Evolutionary conservation across 257 asterid species (phyloP).

Genomic region (Salvia rosmarinus): DNA sequence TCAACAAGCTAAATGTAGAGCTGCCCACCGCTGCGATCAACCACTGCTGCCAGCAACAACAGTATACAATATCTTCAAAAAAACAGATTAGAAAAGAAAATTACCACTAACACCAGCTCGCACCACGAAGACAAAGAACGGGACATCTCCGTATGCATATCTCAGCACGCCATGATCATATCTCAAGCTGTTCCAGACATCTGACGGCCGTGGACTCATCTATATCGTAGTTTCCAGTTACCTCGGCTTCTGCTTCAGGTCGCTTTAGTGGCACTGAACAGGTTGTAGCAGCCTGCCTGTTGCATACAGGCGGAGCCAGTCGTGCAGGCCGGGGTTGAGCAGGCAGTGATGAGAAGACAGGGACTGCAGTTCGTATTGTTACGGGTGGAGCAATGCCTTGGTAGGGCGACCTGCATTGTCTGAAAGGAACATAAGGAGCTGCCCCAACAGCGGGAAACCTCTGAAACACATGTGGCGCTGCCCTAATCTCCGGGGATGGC

Average conservation of each 20-base stretch:
- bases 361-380: slow-evolving; percentile 60
- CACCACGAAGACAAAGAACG: not conserved
- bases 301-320: slow-evolving; percentile 56
- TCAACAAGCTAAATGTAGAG: not conserved
- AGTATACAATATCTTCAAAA: not conserved
- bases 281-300: slow-evolving; percentile 53
- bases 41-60: not conserved
- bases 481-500: slow-evolving; percentile 37
- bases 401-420: slow-evolving; percentile 51
- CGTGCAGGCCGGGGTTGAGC: slow-evolving; percentile 44
- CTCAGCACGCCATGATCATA: slow-evolving; percentile 35
- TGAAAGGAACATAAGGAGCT: slow-evolving; percentile 49
- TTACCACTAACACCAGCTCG: not conserved
- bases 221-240: slow-evolving; percentile 29
- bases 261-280: slow-evolving; percentile 25
- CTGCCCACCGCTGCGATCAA: not conserved
- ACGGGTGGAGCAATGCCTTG: slow-evolving; percentile 71
- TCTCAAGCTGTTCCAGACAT: slow-evolving; percentile 66
- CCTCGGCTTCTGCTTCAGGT: not conserved
- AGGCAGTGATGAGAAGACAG: slow-evolving; percentile 71
- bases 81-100: not conserved
- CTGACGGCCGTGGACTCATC: slow-evolving; percentile 59
- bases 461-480: slow-evolving; percentile 22
- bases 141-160: not conserved
- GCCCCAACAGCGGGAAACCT: slow-evolving; percentile 45